Conservation (phyloP, 371 early-diverging fungal species). For the Lichtheimia ornata region DNA sequence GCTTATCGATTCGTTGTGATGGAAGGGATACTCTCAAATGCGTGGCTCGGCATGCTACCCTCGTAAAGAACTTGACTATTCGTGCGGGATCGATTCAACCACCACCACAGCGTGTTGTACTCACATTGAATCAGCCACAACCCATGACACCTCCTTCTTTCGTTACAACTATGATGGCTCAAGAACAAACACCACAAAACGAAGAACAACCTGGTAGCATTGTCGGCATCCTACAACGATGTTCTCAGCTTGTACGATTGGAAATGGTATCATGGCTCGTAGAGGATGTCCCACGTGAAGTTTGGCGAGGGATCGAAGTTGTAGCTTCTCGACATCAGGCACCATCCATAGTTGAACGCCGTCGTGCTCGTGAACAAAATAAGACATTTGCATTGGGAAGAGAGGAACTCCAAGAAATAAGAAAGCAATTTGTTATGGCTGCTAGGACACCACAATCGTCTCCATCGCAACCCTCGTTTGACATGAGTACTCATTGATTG, state of each 20-base stretch:
- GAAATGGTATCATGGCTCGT: conserved; percentile 32
- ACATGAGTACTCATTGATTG: no score
- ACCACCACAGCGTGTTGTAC: conserved; percentile 1
- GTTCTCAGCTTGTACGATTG: conserved; percentile 18
- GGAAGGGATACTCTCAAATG: conserved; percentile 27
- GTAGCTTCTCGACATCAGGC: conserved; percentile 16
- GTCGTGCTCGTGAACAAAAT: background rate
- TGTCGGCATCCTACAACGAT: conserved; percentile 20
- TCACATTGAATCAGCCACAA: background rate
- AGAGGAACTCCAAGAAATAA: conserved; percentile 25
- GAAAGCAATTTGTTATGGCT: conserved; percentile 11
- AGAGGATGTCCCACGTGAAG: conserved; percentile 22
- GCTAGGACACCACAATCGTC: no score
- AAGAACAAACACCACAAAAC: conserved; percentile 6
- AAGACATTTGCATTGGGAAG: conserved; percentile 18
- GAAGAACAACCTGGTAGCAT: conserved; percentile 14
- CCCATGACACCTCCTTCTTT: background rate
- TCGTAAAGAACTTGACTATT: conserved; percentile 14
- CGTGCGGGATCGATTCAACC: conserved; percentile 6
- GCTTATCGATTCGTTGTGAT: conserved; percentile 35
- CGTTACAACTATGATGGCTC: background rate
- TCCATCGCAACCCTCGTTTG: no score
- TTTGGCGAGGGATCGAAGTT: conserved; percentile 26
- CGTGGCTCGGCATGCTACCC: conserved; percentile 33
- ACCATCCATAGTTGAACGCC: background rate